Conservation (phyloP, 2,329 filamentous ascomycete genomes). For the Scopulariopsis brevicaulis region DNA sequence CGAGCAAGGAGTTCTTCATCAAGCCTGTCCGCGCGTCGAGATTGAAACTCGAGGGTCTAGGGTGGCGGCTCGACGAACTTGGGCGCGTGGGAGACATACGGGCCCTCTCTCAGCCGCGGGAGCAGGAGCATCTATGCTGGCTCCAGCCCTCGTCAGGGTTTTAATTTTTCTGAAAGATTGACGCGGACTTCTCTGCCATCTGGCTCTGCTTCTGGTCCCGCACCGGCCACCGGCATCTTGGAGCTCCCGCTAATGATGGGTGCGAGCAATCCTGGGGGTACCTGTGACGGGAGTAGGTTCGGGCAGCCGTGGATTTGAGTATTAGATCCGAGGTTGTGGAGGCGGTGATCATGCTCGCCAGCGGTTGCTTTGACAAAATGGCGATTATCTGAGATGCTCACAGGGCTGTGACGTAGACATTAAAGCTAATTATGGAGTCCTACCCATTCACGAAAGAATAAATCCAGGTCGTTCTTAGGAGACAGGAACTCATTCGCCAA, state of each 20-base stretch:
- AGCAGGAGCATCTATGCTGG: slow-evolving; percentile 6
- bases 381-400: not conserved
- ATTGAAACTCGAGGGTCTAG: too few relatives aligned
- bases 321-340: not conserved
- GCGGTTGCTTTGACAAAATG: not conserved
- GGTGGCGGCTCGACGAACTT: too few relatives aligned
- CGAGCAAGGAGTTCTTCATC: too few relatives aligned
- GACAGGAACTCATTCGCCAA: not conserved
- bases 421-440: not conserved
- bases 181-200: slow-evolving; percentile 17
- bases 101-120: slow-evolving; percentile 20
- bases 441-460: not conserved
- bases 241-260: slow-evolving; percentile 10
- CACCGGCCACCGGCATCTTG: slow-evolving; percentile 18
- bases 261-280: not conserved
- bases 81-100: slow-evolving; percentile 11
- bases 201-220: slow-evolving; percentile 30
- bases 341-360: not conserved
- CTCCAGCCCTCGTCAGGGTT: slow-evolving; percentile 11
- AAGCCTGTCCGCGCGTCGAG: too few relatives aligned
- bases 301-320: not conserved
- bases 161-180: slow-evolving; percentile 7
- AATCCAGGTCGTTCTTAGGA: not conserved
- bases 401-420: not conserved
- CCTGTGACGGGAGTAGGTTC: not conserved